A percentile compares a stretch with the other conserved stretches of the same genome.
These are phyloP conservation scores for Diutina sp. DNA, from an alignment of 1,139 yeast genomes.

Conservation along the genomic window DNA sequence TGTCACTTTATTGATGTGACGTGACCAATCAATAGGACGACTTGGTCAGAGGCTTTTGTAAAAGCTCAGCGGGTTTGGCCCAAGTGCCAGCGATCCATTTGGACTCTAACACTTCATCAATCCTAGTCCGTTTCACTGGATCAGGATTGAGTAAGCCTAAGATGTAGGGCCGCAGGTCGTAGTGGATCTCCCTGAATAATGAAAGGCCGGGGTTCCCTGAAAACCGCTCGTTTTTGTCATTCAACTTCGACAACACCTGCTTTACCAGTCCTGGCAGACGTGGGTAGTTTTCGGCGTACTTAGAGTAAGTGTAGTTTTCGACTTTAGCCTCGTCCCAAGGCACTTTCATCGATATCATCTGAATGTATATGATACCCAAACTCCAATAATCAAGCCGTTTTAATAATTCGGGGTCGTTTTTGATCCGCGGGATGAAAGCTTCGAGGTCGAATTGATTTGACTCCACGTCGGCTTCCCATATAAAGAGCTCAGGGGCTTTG, in stretches of 20 bases:
- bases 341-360: conserved; percentile 26
- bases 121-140: conserved; percentile 12
- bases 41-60: not conserved
- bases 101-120: conserved; percentile 16
- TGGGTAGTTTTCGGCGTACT: not conserved
- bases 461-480: conserved; percentile 11
- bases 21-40: not conserved
- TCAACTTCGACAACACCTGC: not conserved
- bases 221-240: not conserved
- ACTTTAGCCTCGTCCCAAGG: conserved; percentile 26
- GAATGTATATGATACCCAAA: conserved; percentile 36
- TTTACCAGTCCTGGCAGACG: not conserved
- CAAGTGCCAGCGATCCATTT: conserved; percentile 32
- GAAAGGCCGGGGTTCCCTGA: conserved; percentile 18
- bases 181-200: conserved; percentile 24
- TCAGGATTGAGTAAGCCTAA: conserved; percentile 24
- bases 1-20: too few relatives aligned
- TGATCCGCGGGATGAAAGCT: not conserved
- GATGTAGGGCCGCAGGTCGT: conserved; percentile 23
- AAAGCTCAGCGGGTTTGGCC: conserved; percentile 27
- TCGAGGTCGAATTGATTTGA: conserved; percentile 4
- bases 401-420: conserved; percentile 10
- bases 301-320: not conserved
- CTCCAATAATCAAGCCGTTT: conserved; percentile 37
- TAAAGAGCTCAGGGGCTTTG: conserved; percentile 41